Evolutionary conservation across 139 green algal species (phyloP).

Genomic region (Chlorella sp.): DNA sequence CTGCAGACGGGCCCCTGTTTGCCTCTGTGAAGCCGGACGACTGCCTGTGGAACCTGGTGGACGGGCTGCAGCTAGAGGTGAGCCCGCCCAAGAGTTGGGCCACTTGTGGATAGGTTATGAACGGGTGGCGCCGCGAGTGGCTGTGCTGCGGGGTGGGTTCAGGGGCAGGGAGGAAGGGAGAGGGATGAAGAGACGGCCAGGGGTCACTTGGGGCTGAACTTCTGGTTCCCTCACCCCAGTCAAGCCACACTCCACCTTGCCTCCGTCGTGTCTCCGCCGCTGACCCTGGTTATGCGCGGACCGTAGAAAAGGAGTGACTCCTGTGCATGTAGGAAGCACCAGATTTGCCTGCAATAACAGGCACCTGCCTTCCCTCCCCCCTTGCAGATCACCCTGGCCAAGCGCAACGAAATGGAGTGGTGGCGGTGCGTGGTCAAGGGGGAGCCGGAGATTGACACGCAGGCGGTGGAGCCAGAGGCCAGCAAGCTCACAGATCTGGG

Average conservation of each 20-base stretch:
- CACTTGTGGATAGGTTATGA: conserved; percentile 92
- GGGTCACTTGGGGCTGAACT: too few relatives aligned
- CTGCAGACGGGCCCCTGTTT: conserved; percentile 77
- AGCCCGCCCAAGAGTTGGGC: conserved; percentile 74
- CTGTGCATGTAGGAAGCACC: too few relatives aligned
- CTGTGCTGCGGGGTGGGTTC: too few relatives aligned
- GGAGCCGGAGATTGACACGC: conserved; percentile 89
- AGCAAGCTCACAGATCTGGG: conserved; percentile 93
- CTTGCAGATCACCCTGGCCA: background rate
- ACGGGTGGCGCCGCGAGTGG: background rate
- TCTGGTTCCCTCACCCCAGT: too few relatives aligned
- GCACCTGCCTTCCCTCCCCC: too few relatives aligned
- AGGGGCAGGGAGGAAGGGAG: too few relatives aligned
- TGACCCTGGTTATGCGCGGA: too few relatives aligned
- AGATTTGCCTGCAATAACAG: too few relatives aligned
- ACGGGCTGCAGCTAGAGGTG: conserved; percentile 77
- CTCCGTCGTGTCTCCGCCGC: too few relatives aligned
- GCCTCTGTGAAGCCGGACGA: conserved; percentile 89
- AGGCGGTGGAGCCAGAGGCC: conserved; percentile 96
- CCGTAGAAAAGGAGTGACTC: too few relatives aligned
- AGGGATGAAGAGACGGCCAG: too few relatives aligned
- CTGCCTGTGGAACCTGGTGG: conserved; percentile 87
- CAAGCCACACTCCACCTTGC: too few relatives aligned
- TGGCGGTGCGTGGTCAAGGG: conserved; percentile 87
- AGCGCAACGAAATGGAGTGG: conserved; percentile 67